Evolutionary conservation across 306 rosid species (phyloP), one percentile per base, ranked within the genome.

Genomic region (Cyamopsis tetragonoloba): DNA sequence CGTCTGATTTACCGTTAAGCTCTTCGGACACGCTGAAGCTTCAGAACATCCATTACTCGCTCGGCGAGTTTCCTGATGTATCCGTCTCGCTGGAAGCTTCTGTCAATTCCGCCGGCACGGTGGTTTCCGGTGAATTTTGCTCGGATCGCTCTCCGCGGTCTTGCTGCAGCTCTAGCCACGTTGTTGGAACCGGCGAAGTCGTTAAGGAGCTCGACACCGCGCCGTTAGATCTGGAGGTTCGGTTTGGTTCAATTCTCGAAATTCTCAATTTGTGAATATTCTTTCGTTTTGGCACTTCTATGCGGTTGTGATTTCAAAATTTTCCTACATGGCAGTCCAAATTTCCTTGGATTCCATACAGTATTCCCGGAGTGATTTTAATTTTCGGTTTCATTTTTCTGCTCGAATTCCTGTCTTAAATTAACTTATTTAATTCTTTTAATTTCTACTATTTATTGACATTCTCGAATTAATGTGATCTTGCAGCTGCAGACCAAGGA

Each of bases 161-260:
- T 30, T 70, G 87, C 69, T 79, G 82, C 70, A 80, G 87, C 62
- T 75, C 84, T 72, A 59, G 78, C 68, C 20, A 46, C 7, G 20
- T 41, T 13, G 70, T 17, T 17, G 81, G 65, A 42, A 54, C 74
- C 20, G 32, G 48, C 55, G 75, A 80, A 70, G 73, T 50, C 72
- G 68, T 18, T 8, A 49, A 48, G 58, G 68, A 58, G 30, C 75
- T 27, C 20, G 56, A 68, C 41, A 38, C 60, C 60, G 22, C 63
- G 32, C 73, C 55, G 62, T 59, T 78, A 61, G 89, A 86, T 89
- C 89, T 77, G 66, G 79, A 87, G 96, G 98, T 87, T 65, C 42
- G 41, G 39, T 68, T 44, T 39, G 96, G 98, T 87, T 65, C 42
- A 35, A 34, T 68, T 44, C 44, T 75, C 18, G 0, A 9, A 56